Evolutionary conservation across 139 green algal genomes (phyloP).

Genomic region (Chlorella sp.): DNA sequence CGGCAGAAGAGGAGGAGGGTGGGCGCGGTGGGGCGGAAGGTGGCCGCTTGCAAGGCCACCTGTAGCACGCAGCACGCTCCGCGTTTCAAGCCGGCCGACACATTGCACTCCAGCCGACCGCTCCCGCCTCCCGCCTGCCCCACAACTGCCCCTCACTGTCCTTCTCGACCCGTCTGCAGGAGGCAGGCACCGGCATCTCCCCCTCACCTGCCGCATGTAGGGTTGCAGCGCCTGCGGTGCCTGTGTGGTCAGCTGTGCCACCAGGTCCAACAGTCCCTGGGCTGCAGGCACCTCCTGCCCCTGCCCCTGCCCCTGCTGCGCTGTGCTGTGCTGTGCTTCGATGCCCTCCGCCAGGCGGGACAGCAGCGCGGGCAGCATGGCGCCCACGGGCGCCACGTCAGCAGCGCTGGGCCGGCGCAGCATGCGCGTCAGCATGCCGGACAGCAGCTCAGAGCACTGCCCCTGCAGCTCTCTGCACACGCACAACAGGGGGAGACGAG

Average conservation of each 20-base stretch:
- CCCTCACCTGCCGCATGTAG: slow-evolving; percentile 33
- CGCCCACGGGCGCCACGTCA: slow-evolving; percentile 28
- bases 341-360: slow-evolving; percentile 48
- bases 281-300: neutral
- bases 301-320: neutral
- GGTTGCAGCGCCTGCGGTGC: slow-evolving; percentile 18
- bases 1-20: too few relatives aligned
- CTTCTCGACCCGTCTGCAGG: neutral
- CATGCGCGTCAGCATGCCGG: slow-evolving; percentile 28
- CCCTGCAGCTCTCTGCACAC: slow-evolving; percentile 42
- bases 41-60: too few relatives aligned
- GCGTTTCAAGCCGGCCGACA: too few relatives aligned
- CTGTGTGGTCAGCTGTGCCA: slow-evolving; percentile 35
- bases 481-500: neutral
- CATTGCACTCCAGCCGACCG: too few relatives aligned
- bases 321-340: slow-evolving; percentile 15
- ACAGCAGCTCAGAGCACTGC: slow-evolving; percentile 51
- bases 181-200: neutral
- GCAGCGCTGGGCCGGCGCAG: slow-evolving; percentile 1
- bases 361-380: slow-evolving; percentile 51
- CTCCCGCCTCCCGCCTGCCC: too few relatives aligned
- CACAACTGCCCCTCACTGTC: neutral
- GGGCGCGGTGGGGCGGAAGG: too few relatives aligned
- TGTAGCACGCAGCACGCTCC: too few relatives aligned
- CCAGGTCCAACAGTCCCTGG: slow-evolving; percentile 24